These are phyloP conservation scores for Lactifluus volemus DNA, from an alignment of 768 basidiomycete genomes.

Conservation along the genomic window DNA sequence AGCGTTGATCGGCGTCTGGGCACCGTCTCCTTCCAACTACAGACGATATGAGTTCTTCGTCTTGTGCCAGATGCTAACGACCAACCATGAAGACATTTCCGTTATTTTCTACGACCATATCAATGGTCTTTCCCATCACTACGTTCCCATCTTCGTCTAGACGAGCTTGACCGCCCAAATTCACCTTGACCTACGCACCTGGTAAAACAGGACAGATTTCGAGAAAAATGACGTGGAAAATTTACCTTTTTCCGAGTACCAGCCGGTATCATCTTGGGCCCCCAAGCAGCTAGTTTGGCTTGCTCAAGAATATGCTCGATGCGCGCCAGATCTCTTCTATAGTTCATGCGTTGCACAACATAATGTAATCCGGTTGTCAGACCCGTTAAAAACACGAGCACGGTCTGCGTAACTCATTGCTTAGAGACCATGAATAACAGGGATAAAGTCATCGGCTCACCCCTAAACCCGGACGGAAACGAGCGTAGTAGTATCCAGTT, in stretches of 20 bases:
- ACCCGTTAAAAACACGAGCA: conserved; percentile 65
- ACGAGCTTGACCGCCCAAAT: conserved; percentile 45
- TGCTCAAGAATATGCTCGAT: conserved; percentile 52
- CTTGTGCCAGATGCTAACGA: background rate
- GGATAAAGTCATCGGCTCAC: conserved; percentile 29
- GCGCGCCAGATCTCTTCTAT: conserved; percentile 59
- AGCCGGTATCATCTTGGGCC: conserved; percentile 57
- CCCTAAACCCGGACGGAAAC: conserved; percentile 88
- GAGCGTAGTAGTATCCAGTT: conserved; percentile 92
- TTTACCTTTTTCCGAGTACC: conserved; percentile 61
- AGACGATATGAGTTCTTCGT: conserved; percentile 6
- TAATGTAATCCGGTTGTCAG: conserved; percentile 80
- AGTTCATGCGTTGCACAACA: conserved; percentile 68
- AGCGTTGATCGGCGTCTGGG: conserved; percentile 33
- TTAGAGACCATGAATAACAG: conserved; percentile 2
- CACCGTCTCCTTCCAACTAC: conserved; percentile 55
- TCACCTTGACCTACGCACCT: conserved; percentile 54
- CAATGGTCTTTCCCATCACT: conserved; percentile 46
- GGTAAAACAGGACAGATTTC: background rate
- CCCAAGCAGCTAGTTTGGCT: conserved; percentile 76
- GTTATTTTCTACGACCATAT: conserved; percentile 71
- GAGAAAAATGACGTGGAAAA: conserved; percentile 12
- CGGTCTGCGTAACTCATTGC: conserved; percentile 38
- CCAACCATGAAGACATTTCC: conserved; percentile 69
- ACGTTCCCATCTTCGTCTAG: conserved; percentile 49